Base-by-base conservation (phyloP, 2,329 filamentous ascomycete genomes). In the Nemania sp. region DNA sequence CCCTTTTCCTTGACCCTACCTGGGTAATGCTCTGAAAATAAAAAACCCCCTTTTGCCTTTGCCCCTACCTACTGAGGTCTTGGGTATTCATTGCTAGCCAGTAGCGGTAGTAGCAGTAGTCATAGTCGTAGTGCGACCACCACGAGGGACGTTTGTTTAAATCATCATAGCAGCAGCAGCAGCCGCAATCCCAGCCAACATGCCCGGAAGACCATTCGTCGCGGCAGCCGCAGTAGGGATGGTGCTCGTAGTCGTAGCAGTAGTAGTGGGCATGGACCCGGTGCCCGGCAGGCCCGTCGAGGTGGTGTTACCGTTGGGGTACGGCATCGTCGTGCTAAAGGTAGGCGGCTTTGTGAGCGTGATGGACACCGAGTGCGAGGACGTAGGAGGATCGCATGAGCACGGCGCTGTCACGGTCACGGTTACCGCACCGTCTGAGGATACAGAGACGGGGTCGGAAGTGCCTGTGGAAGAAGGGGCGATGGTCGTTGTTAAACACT, bases 171-270 rank as follows among this genome's bases (percentile, higher is more conserved):
- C 15, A 67, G 42, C 28, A 66, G 26, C n/a, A n/a, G 62, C 53
- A 26, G 62, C 63, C 15, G 60, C 62, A 23, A 65, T 19, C 6
- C 60, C 61, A 8, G 61, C 63, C 6, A 66, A 17, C 15, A 64
- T 28, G 3, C 64, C 62, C 22, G 59, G 43, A 8, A 60, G 57
- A 2, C 54, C 60, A 24, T 60, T 57, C 1, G 52, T 44, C 8
- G 34, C 52, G 3, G 59, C 62, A 12, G 54, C 64, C 11, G 54
- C 64, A 1, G 63, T 66, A 14, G 56, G 46, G 40, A 65, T 54
- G 3, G 44, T 39, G 4, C 59, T 43, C 1, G 52, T n/a, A 8
- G 60, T 43, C 1, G 52, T n/a, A 8, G 50, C 41, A 2, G 61
- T 39, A 0, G 62, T 54, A 1, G 57, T 37, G 2, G 41, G n/a